Evolutionary conservation across 108 stramenopile species (phyloP).

Genomic region (Cylindrotheca closterium): DNA sequence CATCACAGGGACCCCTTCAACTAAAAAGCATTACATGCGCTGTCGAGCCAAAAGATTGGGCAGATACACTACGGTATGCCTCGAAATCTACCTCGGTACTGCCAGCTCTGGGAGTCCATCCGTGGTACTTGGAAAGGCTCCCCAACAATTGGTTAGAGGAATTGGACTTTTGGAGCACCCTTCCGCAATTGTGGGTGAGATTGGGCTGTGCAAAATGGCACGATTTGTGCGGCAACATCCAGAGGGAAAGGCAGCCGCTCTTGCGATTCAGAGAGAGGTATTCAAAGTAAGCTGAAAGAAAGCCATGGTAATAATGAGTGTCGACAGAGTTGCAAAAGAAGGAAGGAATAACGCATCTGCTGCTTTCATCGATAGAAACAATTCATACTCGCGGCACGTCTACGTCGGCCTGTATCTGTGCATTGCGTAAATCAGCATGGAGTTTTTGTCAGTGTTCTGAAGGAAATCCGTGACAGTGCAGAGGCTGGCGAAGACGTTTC

Average conservation of each 20-base stretch:
- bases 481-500: conserved; percentile 1
- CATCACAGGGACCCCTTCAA: conserved; percentile 17
- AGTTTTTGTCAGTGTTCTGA: conserved; percentile 45
- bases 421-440: conserved; percentile 84
- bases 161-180: conserved; percentile 72
- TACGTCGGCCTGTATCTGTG: conserved; percentile 67
- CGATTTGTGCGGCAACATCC: conserved; percentile 65
- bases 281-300: conserved; percentile 22
- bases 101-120: conserved; percentile 76
- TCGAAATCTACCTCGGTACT: conserved; percentile 27
- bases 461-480: conserved; percentile 37
- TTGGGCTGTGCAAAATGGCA: conserved; percentile 83
- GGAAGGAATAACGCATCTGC: not conserved
- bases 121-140: conserved; percentile 62
- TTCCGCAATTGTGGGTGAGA: conserved; percentile 68
- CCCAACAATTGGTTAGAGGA: conserved; percentile 47
- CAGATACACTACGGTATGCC: conserved; percentile 57
- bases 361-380: conserved; percentile 27
- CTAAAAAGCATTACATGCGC: conserved; percentile 58
- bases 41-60: conserved; percentile 68
- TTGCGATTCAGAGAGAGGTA: conserved; percentile 61
- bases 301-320: not conserved
- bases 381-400: conserved; percentile 64
- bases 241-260: conserved; percentile 63
- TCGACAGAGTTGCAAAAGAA: not conserved